Base-by-base conservation (phyloP, 2,329 filamentous ascomycete species). In the Clarireedia monteithiana region DNA sequence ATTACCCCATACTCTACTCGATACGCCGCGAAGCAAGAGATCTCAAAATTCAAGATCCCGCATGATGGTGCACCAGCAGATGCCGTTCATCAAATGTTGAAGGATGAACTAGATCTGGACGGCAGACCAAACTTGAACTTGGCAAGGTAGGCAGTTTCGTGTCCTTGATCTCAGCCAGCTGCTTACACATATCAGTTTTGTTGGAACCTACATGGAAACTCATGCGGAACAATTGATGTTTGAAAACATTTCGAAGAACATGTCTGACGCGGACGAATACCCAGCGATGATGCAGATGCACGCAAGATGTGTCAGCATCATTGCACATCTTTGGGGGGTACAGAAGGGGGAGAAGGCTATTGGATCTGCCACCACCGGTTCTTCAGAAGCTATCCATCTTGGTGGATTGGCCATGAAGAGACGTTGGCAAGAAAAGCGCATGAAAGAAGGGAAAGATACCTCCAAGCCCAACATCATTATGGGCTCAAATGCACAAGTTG, bases 401-500 rank as follows among this genome's bases (percentile, higher is more conserved):
- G 86, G 83, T 34, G 84, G 83, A 1, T 71, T 89, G 20, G 85
- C 85, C 3, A 88, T 89, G 85, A 88, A 88, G 73, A 75, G 84
- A n/a, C 75, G 82, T 20, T 89, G 85, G 86, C 83, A 88, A 67
- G 81, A 86, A 63, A 79, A 77, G 62, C 76, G 84, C 9, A 73
- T 71, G 55, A 75, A 73, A 0, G 77, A 77, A 39, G 83, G 84
- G 14, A 86, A 88, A 59, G 82, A 85, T 60, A 80, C 76, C 1
- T 74, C 70, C 1, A 81, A 79, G 34, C 86, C 86, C 1, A 89
- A 89, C 65, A 88, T 89, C 60, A 74, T 89, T 64, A 89, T 89
- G 85, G 85, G 84, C 1, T 77, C 82, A 24, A 88, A 88, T 62
- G 85, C 85, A 1, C 86, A 89, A 69, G 85, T 89, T 0, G 85